These are phyloP conservation scores for Fusarium staphyleae DNA, from an alignment of 2,329 filamentous ascomycete species.

Conservation along the genomic window DNA sequence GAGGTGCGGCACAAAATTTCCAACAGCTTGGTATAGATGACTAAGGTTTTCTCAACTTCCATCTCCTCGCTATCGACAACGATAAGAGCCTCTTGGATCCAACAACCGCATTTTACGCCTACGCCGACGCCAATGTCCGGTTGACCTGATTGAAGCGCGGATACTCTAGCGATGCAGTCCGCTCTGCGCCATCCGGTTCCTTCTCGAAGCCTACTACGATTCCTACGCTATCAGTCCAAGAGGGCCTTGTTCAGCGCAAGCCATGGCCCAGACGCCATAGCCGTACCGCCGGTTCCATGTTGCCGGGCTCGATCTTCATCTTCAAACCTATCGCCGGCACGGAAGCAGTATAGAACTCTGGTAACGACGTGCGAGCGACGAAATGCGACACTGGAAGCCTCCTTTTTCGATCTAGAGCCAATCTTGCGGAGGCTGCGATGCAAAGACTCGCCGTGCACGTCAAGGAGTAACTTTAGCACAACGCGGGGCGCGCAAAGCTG, in stretches of 20 bases:
- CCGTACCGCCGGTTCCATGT: conserved; percentile 24
- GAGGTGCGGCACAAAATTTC: conserved; percentile 23
- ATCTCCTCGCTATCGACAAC: conserved; percentile 29
- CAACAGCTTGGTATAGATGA: conserved; percentile 21
- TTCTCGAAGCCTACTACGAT: conserved; percentile 69
- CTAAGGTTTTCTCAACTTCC: conserved; percentile 29
- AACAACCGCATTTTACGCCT: conserved; percentile 19
- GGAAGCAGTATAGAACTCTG: conserved; percentile 22
- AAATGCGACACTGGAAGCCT: conserved; percentile 40
- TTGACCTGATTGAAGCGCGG: conserved; percentile 16
- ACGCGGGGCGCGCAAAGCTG: conserved; percentile 34
- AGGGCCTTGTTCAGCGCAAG: conserved; percentile 59
- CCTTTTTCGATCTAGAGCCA: conserved; percentile 40
- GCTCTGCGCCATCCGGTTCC: conserved; percentile 56
- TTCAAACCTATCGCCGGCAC: conserved; percentile 7
- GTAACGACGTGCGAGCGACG: conserved; percentile 21
- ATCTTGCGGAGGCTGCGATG: conserved; percentile 23
- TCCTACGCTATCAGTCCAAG: conserved; percentile 75
- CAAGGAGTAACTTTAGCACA: conserved; percentile 43
- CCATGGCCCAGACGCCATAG: conserved; percentile 42
- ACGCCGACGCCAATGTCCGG: conserved; percentile 29
- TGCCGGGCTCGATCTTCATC: conserved; percentile 30
- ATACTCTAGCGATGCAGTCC: conserved; percentile 52
- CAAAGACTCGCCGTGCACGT: conserved; percentile 11
- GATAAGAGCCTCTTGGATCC: conserved; percentile 16